These are phyloP conservation scores for Balamuthia mandrillaris DNA, from an alignment of 208 protist genomes.

Conservation along the genomic window DNA sequence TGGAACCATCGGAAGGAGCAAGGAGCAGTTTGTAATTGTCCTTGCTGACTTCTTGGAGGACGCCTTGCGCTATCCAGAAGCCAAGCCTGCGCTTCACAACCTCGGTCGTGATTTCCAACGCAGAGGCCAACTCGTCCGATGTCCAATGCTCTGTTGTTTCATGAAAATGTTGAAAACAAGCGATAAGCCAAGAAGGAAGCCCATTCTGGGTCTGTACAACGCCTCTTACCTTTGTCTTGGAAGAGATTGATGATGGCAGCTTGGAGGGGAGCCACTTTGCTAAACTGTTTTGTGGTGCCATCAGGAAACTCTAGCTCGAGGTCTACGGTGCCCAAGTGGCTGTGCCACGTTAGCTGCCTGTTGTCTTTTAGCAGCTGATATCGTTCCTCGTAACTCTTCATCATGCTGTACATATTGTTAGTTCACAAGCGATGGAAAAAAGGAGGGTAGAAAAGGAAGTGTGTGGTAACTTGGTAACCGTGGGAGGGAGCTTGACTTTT, in stretches of 20 bases:
- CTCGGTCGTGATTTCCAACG: background rate
- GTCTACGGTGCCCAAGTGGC: background rate
- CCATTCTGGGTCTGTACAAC: background rate
- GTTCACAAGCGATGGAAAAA: background rate
- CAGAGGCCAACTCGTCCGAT: background rate
- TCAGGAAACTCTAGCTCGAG: background rate
- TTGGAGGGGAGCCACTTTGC: constrained; percentile 3
- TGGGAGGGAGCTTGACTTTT: background rate
- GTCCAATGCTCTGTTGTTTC: background rate
- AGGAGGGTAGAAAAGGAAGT: background rate
- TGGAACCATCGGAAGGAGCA: background rate
- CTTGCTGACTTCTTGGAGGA: background rate
- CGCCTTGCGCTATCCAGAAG: constrained; percentile 12
- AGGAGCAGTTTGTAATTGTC: background rate
- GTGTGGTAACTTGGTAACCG: background rate
- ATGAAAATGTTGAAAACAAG: background rate
- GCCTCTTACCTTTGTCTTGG: constrained; percentile 7
- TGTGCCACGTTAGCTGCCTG: background rate
- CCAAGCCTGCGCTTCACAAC: background rate
- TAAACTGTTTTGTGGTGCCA: background rate
- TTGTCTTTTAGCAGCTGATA: background rate
- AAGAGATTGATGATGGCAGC: constrained; percentile 19
- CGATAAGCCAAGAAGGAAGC: background rate
- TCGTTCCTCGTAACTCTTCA: constrained; percentile 9
- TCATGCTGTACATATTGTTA: background rate